Percentiles rank a stretch among this genome's conserved stretches.
Conservation (phyloP, 768 basidiomycete genomes). For the Agrocybe pediades region DNA sequence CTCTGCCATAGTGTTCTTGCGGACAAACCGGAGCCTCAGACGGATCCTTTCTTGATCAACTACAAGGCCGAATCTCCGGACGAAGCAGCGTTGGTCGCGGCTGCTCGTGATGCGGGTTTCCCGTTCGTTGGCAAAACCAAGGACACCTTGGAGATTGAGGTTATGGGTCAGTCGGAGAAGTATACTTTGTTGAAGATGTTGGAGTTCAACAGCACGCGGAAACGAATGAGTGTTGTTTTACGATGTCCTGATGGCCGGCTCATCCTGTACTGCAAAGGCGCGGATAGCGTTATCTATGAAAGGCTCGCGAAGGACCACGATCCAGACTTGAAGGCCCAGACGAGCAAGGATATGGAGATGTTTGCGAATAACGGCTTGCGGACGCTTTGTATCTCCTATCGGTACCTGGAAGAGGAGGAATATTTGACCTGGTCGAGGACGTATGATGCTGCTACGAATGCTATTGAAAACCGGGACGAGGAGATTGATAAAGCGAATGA, state of each 20-base stretch:
- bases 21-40: conserved; percentile 66
- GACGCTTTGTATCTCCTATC: conserved; percentile 87
- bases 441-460: conserved; percentile 82
- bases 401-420: conserved; percentile 80
- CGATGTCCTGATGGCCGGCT: conserved; percentile 83
- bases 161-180: conserved; percentile 85
- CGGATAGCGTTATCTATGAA: conserved; percentile 92
- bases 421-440: conserved; percentile 77
- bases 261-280: conserved; percentile 94
- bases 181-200: conserved; percentile 79
- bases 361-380: conserved; percentile 93
- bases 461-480: conserved; percentile 82
- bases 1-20: conserved; percentile 91
- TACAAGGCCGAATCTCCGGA: conserved; percentile 98
- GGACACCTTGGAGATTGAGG: conserved; percentile 83
- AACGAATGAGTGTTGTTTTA: conserved; percentile 93
- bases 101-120: conserved; percentile 92
- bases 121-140: conserved; percentile 80
- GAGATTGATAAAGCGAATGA: conserved; percentile 90
- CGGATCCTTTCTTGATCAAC: conserved; percentile 63
- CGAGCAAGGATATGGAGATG: conserved; percentile 84
- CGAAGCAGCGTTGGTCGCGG: conserved; percentile 91
- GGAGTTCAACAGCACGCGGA: conserved; percentile 93
- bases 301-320: conserved; percentile 82
- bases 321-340: conserved; percentile 69